Base-by-base conservation (phyloP, 805 yeast genomes). In the Myxozyma neotropica region DNA sequence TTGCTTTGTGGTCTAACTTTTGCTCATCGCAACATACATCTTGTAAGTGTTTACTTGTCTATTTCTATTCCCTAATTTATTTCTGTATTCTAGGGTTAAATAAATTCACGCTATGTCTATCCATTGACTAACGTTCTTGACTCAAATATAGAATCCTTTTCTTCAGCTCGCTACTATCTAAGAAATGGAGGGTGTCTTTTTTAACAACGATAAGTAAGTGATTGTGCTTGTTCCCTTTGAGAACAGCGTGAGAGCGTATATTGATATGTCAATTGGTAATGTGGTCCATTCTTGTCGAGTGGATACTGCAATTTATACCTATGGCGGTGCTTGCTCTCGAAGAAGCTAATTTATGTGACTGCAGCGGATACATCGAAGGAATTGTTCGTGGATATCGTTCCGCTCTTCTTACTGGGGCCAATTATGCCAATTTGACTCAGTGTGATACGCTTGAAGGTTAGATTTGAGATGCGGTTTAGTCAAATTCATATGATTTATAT, bases 301-400 rank as follows among this genome's bases (percentile, higher is more conserved):
- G 12, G 38, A 4, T 4, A 3, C n/a, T 4, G 12, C 38, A 17
- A 31, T 21, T 15, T 13, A 19, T 42, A 13, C n/a, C 8, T 24
- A 33, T 6, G 23, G 12, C 21, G 33, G 8, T 15, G 7, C 39
- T 29, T n/a, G 23, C 8, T 29, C 10, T 7, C 6, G 33, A 8
- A 31, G n/a, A 5, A 31, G 29, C 40, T 33, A 23, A 35, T 23
- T 38, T 15, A 24, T n/a, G 10, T n/a, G n/a, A 7, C 12, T 17
- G 5, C 36, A 72, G 81, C 73, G 99, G 99, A 23, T 94, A 81
- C 77, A 81, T 94, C 67, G 99, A 94, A 76, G 99, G 93, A 46
- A 83, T 95, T 35, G 96, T 93, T 43, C 86, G 99, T 70, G 99
- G 99, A 23, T 89, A 92, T 79, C 84, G 92, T 70, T 85, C 87